Base-by-base conservation (phyloP, 805 yeast species). In the Ogataea trehalophila region DNA sequence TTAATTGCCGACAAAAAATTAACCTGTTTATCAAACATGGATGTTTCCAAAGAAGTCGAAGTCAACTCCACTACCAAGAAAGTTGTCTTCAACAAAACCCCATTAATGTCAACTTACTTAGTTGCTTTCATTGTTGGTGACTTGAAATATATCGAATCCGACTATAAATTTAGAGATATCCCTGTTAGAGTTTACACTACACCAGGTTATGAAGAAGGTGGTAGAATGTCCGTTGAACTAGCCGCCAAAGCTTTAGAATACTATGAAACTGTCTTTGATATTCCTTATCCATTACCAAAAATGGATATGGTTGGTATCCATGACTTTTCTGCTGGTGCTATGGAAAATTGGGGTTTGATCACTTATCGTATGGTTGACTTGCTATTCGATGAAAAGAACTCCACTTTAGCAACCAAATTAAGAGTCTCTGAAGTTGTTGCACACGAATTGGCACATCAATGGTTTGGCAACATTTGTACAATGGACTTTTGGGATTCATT, bases 401-500 rank as follows among this genome's bases (percentile, higher is more conserved):
- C 80, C 8, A 79, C 75, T 54, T 69, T 74, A 6, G 65, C 73
- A 20, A 76, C 77, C 52, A 80, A 84, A 64, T 79, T 82, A 61
- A 83, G 85, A 57, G 92, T 87, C 39, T 83, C 89, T 14, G 87
- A 87, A 62, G 95, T 87, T 37, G 86, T 87, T 42, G 83, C 83
- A 49, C 96, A 88, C 67, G 96, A 87, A 67, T 73, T 87, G 52
- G 95, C 95, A n/a, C 96, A 87, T 68, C 95, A 87, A 68, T 88
- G 95, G 95, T 88, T 87, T 59, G 95, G 96, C 50, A 84, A 88
- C 67, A 75, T 87, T 57, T 94, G 88, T 53, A 88, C 95, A 39
- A 87, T 87, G 95, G 83, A 86, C 58, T 88, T 94, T 88, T 87
- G 96, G 96, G 90, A 87, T 63, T 92, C 87, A 54, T 74, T 87